Base-by-base conservation (phyloP, 164 flowering plant species). In the Vitis amurensis region DNA sequence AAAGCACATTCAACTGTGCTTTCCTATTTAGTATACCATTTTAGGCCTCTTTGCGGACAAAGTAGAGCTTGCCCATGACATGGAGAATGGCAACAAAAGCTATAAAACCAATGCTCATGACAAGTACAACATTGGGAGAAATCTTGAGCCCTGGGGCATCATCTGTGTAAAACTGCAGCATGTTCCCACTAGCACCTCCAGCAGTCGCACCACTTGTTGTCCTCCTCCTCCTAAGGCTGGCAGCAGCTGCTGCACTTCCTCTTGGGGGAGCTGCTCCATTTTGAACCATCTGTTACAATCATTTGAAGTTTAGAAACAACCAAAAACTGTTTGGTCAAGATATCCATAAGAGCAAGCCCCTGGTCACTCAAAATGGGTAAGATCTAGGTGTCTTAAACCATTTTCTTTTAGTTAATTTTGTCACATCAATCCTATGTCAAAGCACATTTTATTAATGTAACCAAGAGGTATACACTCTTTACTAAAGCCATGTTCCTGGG, bases 111-210 rank as follows among this genome's bases (percentile, higher is more conserved):
- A 90, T 90, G 86, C 97, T 92, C 97, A 92, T 92, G 61, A 89
- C 79, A 50, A 92, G 93, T 29, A 92, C 97, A 56, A 85, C 90
- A 72, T 86, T 88, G 8, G 97, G 97, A 13, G 93, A 87, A 60
- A 92, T 87, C 86, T 89, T 90, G 72, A 89, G 86, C 6, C 94
- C 97, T 0, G 97, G 88, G 19, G 91, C 87, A 70, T 89, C 97
- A 75, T 91, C 97, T 0, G 97, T 91, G 86, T 89, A 91, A 73
- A 91, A 92, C 77, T 92, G 97, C 56, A 92, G 88, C 93, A 92
- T 90, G 67, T 77, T 86, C 56, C 89, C 92, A 50, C 82, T 68
- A 11, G 84, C 83, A 14, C 86, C 90, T 23, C 88, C 89, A 0
- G 84, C 59, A 9, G 86, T 83, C 2, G 83, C 89, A 63, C 85